A percentile compares a stretch with the other conserved stretches of the same genome.
phyloP scores from a whole-genome alignment of 495 filamentous ascomycete species.

The Trichoderma parareesei region DNA sequence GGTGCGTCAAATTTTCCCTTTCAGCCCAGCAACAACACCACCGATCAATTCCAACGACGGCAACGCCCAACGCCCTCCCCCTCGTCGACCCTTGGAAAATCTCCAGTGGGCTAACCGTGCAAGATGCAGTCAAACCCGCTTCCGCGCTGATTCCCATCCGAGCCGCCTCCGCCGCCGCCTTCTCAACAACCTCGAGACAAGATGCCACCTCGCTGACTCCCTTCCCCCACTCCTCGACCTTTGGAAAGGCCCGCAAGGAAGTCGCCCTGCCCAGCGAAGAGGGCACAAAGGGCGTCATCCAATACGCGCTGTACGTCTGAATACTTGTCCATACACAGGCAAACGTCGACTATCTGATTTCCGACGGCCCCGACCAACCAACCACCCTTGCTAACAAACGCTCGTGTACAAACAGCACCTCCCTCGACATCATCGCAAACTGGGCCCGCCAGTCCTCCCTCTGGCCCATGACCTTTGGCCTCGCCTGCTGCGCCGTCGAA shows the following conservation, averaged over 20 bases:
- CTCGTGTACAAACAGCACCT: constrained; percentile 56
- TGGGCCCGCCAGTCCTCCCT: constrained; percentile 90
- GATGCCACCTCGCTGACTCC: constrained; percentile 39
- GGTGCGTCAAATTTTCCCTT: constrained; percentile 38
- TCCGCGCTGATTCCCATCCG: constrained; percentile 52
- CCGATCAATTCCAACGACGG: not conserved
- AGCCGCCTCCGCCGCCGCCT: constrained; percentile 50
- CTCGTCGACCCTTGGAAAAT: constrained; percentile 3
- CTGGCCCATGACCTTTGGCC: constrained; percentile 97
- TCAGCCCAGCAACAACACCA: too few relatives aligned
- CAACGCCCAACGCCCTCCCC: constrained; percentile 3
- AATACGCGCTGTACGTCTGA: constrained; percentile 88
- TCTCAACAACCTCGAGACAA: constrained; percentile 55
- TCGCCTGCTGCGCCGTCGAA: constrained; percentile 93
- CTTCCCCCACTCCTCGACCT: constrained; percentile 30
- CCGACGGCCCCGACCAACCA: too few relatives aligned
- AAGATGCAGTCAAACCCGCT: constrained; percentile 49
- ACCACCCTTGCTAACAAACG: not conserved
- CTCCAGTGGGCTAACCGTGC: too few relatives aligned
- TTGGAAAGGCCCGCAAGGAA: constrained; percentile 48
- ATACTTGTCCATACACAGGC: too few relatives aligned
- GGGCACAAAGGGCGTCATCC: constrained; percentile 86
- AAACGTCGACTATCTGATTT: too few relatives aligned
- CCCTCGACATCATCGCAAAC: constrained; percentile 85
- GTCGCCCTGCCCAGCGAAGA: constrained; percentile 87